These are phyloP conservation scores for Termitomyces heimii DNA, from an alignment of 768 basidiomycete species.

Conservation along the genomic window DNA sequence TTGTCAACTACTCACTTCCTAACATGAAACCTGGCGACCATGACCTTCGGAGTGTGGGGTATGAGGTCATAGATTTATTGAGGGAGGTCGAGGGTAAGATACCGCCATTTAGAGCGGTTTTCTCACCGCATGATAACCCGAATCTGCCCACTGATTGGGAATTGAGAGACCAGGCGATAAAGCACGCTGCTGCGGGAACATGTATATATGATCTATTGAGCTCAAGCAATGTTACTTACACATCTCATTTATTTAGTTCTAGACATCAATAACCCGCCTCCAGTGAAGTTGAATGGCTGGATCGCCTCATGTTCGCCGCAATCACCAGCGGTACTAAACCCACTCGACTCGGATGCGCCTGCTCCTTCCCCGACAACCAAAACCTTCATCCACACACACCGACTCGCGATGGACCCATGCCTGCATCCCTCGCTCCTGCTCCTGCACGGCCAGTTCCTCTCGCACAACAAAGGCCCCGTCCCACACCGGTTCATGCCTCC, in stretches of 20 bases:
- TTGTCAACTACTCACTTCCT: constrained; percentile 23
- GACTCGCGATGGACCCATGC: constrained; percentile 41
- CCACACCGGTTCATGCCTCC: constrained; percentile 38
- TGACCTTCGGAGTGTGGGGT: constrained; percentile 22
- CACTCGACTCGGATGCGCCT: constrained; percentile 21
- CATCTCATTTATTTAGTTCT: constrained; percentile 18
- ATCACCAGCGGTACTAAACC: constrained; percentile 24
- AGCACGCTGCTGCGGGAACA: constrained; percentile 29
- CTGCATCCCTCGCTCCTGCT: constrained; percentile 31
- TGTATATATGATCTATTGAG: constrained; percentile 23
- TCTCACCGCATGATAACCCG: constrained; percentile 47
- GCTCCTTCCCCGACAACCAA: constrained; percentile 16
- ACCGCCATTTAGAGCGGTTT: constrained; percentile 44
- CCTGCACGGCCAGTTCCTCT: constrained; percentile 46
- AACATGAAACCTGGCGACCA: constrained; percentile 11
- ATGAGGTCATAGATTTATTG: constrained; percentile 32
- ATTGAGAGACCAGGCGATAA: constrained; percentile 24
- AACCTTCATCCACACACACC: constrained; percentile 43
- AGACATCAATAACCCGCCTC: constrained; percentile 24
- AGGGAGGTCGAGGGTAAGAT: constrained; percentile 32
- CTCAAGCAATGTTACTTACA: neutral
- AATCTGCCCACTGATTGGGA: constrained; percentile 31
- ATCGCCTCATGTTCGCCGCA: constrained; percentile 29
- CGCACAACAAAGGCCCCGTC: constrained; percentile 37
- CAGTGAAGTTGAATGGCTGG: constrained; percentile 28